Percentiles rank a stretch among this genome's conserved stretches.
Evolutionary conservation across 1,284 basidiomycete genomes (phyloP).

Genomic region (Tranzscheliella williamsii): DNA sequence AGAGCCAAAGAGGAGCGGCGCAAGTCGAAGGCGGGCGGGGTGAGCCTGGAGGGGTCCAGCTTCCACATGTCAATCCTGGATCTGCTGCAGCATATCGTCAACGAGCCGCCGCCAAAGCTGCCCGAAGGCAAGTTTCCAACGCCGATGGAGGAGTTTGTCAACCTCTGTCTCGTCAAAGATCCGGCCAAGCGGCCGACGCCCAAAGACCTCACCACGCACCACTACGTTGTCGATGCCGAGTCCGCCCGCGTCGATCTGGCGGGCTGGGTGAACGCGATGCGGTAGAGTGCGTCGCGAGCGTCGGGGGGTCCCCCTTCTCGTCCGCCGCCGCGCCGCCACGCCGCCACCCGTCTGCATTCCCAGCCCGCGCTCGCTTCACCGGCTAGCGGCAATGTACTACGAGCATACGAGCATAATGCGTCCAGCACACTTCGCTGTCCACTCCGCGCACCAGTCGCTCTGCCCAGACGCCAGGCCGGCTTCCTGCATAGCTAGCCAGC

Average conservation of each 20-base stretch:
- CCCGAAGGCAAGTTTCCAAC: constrained; percentile 43
- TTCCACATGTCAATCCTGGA: constrained; percentile 97
- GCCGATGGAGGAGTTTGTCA: constrained; percentile 52
- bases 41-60: constrained; percentile 82
- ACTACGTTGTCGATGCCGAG: constrained; percentile 41
- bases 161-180: constrained; percentile 55
- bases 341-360: too few relatives aligned
- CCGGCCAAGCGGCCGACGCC: constrained; percentile 50
- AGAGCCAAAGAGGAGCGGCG: constrained; percentile 57
- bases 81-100: constrained; percentile 94
- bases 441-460: too few relatives aligned
- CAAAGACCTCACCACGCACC: constrained; percentile 50
- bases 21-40: constrained; percentile 68
- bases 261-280: constrained; percentile 45
- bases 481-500: too few relatives aligned
- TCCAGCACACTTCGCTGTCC: too few relatives aligned
- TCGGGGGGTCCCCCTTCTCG: too few relatives aligned
- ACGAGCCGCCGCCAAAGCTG: constrained; percentile 63
- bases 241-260: constrained; percentile 37
- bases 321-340: too few relatives aligned
- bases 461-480: too few relatives aligned
- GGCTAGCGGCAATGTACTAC: too few relatives aligned
- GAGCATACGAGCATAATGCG: too few relatives aligned
- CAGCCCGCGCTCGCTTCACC: too few relatives aligned
- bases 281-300: too few relatives aligned